These are phyloP conservation scores for Pulveroboletus ravenelii DNA, from an alignment of 768 basidiomycete species.

Conservation along the genomic window DNA sequence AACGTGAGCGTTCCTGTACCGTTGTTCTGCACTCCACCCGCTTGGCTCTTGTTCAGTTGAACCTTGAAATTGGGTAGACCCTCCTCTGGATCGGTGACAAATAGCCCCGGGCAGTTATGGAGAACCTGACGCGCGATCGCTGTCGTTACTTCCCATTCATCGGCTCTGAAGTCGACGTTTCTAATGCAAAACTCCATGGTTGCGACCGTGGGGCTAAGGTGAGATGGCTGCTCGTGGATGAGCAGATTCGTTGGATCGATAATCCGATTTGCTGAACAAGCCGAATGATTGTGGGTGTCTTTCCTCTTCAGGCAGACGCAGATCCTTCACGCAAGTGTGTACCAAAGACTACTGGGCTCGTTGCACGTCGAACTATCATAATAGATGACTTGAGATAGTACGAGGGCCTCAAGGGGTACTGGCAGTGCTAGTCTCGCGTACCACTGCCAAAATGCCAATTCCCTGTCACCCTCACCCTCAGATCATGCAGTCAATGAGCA, in stretches of 20 bases:
- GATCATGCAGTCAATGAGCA: not conserved
- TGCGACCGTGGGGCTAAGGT: not conserved
- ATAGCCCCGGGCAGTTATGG: constrained; percentile 37
- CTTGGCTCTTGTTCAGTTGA: constrained; percentile 42
- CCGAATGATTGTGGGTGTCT: not conserved
- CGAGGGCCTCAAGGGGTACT: not conserved
- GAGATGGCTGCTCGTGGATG: not conserved
- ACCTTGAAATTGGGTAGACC: constrained; percentile 57
- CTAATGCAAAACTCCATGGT: constrained; percentile 39
- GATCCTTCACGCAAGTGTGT: not conserved
- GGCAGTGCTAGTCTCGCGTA: not conserved
- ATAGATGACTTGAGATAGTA: constrained; percentile 1
- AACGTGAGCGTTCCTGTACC: constrained; percentile 41
- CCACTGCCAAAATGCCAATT: not conserved
- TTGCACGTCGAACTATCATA: not conserved
- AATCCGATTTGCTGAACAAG: not conserved
- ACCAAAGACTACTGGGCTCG: not conserved
- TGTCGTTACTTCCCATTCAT: constrained; percentile 53
- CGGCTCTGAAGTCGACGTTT: constrained; percentile 35
- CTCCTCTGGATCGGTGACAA: constrained; percentile 20
- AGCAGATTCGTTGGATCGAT: constrained; percentile 1
- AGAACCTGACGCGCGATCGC: constrained; percentile 47
- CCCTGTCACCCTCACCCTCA: not conserved
- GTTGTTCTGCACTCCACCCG: constrained; percentile 53
- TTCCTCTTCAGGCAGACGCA: constrained; percentile 8